Conservation (phyloP, 2,329 filamentous ascomycete genomes). For the Lizonia empirigonia region DNA sequence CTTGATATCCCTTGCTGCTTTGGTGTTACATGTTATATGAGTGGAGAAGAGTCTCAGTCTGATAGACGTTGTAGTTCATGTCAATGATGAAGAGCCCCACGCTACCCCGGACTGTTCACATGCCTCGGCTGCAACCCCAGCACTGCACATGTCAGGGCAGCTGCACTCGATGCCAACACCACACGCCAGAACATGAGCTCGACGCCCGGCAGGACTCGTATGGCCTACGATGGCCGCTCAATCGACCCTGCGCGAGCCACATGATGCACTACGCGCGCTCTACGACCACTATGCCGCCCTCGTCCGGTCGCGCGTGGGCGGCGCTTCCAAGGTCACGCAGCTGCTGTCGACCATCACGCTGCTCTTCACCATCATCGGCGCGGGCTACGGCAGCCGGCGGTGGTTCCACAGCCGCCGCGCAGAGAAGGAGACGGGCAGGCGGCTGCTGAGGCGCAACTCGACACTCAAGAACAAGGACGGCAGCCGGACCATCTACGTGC, state of each 20-base stretch:
- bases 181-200: conserved; percentile 32
- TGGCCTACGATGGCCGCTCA: conserved; percentile 75
- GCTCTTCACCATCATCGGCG: conserved; percentile 75
- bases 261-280: conserved; percentile 53
- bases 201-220: conserved; percentile 27
- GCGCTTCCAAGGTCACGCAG: conserved; percentile 72
- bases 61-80: neutral
- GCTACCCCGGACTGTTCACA: conserved; percentile 30
- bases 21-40: neutral
- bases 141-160: conserved; percentile 25
- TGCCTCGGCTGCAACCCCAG: conserved; percentile 31
- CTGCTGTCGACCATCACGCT: conserved; percentile 78
- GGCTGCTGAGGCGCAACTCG: conserved; percentile 87
- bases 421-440: conserved; percentile 81
- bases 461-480: conserved; percentile 94
- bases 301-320: conserved; percentile 59
- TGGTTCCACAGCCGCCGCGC: conserved; percentile 75
- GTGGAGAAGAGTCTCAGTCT: conserved; percentile 3
- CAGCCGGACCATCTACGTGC: conserved; percentile 91
- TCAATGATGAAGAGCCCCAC: conserved; percentile 6
- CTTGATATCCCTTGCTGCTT: conserved; percentile 8
- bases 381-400: conserved; percentile 76
- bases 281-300: conserved; percentile 57
- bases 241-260: conserved; percentile 69
- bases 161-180: conserved; percentile 5